Conservation (phyloP, 192 early-diverging fungal species). For the Geranomyces variabilis region DNA sequence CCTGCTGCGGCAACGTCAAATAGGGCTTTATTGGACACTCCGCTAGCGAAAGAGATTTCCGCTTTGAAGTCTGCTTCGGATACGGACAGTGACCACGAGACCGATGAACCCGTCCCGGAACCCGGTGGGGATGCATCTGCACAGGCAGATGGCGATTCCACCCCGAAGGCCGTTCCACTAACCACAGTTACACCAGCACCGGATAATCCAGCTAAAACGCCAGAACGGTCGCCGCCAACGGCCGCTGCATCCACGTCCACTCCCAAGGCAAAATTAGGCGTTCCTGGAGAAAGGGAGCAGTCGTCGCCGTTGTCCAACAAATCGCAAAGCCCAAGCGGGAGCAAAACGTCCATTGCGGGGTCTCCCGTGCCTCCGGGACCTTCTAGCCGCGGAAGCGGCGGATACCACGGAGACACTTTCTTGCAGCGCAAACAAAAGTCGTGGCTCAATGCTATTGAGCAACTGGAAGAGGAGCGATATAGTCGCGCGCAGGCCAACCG, state of each 20-base stretch:
- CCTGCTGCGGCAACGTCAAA: background rate
- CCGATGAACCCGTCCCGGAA: background rate
- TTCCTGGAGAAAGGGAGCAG: background rate
- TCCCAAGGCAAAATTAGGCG: background rate
- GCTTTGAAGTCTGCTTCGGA: slow-evolving; percentile 19
- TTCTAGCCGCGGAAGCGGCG: background rate
- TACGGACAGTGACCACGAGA: slow-evolving; percentile 20
- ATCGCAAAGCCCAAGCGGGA: background rate
- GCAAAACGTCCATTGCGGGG: background rate
- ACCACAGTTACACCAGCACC: background rate
- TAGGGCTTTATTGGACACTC: no score
- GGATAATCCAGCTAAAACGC: background rate
- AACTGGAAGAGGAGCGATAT: slow-evolving; percentile 58
- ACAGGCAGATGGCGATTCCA: slow-evolving; percentile 4
- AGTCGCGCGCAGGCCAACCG: slow-evolving; percentile 54
- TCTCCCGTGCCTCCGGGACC: background rate
- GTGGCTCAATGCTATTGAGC: slow-evolving; percentile 54
- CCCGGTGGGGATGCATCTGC: background rate
- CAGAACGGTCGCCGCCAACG: background rate
- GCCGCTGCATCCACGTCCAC: background rate
- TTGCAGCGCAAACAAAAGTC: slow-evolving; percentile 32
- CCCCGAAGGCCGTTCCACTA: background rate
- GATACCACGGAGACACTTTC: slow-evolving; percentile 24
- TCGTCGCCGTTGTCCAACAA: background rate
- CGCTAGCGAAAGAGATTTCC: slow-evolving; percentile 20